Percentiles rank a stretch among this genome's conserved stretches.
Evolutionary conservation across 1,284 basidiomycete species (phyloP).

Genomic region (Athelia psychrophila): DNA sequence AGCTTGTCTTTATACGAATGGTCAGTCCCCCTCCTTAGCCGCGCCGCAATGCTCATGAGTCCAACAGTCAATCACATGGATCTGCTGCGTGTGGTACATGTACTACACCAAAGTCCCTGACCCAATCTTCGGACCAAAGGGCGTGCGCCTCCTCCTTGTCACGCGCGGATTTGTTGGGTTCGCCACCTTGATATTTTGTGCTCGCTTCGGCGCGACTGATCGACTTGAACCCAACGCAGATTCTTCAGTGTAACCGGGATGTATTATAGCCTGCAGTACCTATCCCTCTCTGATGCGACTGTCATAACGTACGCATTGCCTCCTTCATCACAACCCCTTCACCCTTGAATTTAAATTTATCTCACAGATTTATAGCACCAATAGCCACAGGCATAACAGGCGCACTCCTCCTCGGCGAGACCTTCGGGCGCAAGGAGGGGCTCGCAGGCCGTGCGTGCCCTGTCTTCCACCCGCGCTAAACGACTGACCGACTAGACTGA

Average conservation of each 20-base stretch:
- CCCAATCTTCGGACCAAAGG: slow-evolving; percentile 68
- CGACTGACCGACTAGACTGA: too few relatives aligned
- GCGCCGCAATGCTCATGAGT: too few relatives aligned
- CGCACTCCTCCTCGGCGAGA: slow-evolving; percentile 65
- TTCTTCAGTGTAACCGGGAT: slow-evolving; percentile 64
- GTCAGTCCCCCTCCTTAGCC: slow-evolving; percentile 14
- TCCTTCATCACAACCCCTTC: too few relatives aligned
- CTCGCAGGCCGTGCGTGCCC: slow-evolving; percentile 55
- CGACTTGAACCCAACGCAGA: slow-evolving; percentile 23
- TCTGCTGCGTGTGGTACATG: slow-evolving; percentile 35
- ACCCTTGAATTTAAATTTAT: background rate
- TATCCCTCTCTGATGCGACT: slow-evolving; percentile 73
- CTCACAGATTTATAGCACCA: slow-evolving; percentile 53
- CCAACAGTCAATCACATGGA: slow-evolving; percentile 32
- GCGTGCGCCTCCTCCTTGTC: slow-evolving; percentile 55
- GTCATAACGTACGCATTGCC: slow-evolving; percentile 65
- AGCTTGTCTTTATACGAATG: slow-evolving; percentile 39
- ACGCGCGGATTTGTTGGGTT: slow-evolving; percentile 65
- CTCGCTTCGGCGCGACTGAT: background rate
- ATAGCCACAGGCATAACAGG: slow-evolving; percentile 69
- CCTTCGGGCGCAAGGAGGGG: slow-evolving; percentile 54
- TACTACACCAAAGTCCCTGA: slow-evolving; percentile 50
- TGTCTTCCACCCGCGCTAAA: background rate
- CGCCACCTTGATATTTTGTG: slow-evolving; percentile 7
- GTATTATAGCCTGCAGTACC: slow-evolving; percentile 68